A percentile compares a stretch with the other conserved stretches of the same genome.
phyloP scores from a whole-genome alignment of 371 early-diverging fungal genomes.

The Amoeboaphelidium protococcarum region DNA sequence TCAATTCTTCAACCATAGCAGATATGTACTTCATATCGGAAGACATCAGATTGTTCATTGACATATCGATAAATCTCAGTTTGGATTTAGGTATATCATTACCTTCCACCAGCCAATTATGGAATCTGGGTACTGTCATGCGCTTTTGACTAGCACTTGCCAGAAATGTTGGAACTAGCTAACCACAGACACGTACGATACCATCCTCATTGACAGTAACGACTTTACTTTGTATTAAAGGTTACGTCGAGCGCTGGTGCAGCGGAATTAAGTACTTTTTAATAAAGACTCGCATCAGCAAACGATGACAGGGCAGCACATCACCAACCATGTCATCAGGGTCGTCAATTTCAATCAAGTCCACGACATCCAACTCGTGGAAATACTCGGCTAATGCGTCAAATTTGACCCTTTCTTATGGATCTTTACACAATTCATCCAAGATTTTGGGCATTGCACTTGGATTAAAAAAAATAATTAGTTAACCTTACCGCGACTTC shows the following conservation, averaged over 20 bases:
- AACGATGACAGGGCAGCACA: not conserved
- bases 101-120: not conserved
- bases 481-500: too few species aligned
- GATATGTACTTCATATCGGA: not conserved
- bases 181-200: not conserved
- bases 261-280: not conserved
- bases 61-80: not conserved
- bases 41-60: not conserved
- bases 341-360: not conserved
- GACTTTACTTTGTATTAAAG: not conserved
- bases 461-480: too few species aligned
- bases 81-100: not conserved
- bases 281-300: not conserved
- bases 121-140: not conserved
- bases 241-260: not conserved
- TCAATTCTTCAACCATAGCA: not conserved
- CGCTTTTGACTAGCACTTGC: not conserved
- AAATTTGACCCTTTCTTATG: not conserved
- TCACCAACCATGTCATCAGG: not conserved
- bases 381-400: not conserved
- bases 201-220: not conserved
- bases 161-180: not conserved
- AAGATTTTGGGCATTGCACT: not conserved
- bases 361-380: not conserved
- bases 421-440: not conserved